Evolutionary conservation across 108 stramenopile genomes (phyloP), one percentile per base, ranked within the genome.

Genomic region (Conticribra guillardii): DNA sequence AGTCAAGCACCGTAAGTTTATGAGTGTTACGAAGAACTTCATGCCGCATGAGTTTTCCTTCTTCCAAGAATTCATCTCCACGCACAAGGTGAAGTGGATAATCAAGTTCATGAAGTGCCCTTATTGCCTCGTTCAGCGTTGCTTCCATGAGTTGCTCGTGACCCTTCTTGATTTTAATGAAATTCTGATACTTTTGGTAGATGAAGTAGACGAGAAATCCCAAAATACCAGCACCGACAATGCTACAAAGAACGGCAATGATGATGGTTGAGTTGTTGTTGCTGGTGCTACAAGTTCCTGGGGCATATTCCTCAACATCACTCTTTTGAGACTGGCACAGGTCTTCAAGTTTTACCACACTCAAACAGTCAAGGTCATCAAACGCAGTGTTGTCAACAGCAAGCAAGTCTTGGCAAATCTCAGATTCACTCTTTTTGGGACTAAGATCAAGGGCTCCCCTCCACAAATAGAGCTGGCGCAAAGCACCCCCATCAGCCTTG

Each of bases 61-160:
- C 69, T 17, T 23, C 37, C n/a, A 71, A 24, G 31, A 77, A 77
- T 34, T 77, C 76, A 62, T 71, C 69, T 18, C 69, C 76, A 2
- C 76, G 69, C 0, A 77, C 47, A 9, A 77, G 76, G 54, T 77
- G 76, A 21, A 77, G 76, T 3, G 76, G 76, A 60, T 77, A 77
- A 49, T 77, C 76, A 2, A 77, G 70, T 41, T 71, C 63, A 51
- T 71, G 56, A 2, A 77, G 52, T 2, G 76, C 69, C 31, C 76
- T 32, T 0, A 71, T 59, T 0, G 76, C 62, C 41, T 77, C 76
- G 37, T 77, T 71, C 0, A 77, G 62, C 5, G 76, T 77, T n/a
- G 63, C 31, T 23, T 77, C 76, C 76, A 77, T 77, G 7, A 65
- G 54, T 24, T 77, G 76, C 28, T 77, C 76, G 62, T 77, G 76